Evolutionary conservation across 768 basidiomycete genomes (phyloP).

Genomic region (Xerocomus potaroensis): DNA sequence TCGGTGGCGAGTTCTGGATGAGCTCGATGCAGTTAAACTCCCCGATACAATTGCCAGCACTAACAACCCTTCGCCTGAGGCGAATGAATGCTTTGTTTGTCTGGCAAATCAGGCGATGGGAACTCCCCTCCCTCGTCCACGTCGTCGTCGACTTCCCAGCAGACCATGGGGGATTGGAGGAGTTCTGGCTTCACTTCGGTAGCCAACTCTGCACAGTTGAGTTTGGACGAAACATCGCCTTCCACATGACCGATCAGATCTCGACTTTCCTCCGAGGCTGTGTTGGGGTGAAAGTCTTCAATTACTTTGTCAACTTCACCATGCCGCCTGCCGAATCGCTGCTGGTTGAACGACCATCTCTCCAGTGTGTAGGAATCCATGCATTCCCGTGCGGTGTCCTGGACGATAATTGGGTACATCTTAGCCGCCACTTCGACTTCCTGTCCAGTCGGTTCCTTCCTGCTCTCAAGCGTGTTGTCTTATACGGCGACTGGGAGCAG

Average conservation of each 20-base stretch:
- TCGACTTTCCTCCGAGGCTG: constrained; percentile 44
- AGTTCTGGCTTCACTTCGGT: constrained; percentile 49
- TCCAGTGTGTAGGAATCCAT: constrained; percentile 50
- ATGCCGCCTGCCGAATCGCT: constrained; percentile 13
- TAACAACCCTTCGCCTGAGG: constrained; percentile 53
- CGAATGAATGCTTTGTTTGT: constrained; percentile 48
- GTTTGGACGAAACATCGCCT: constrained; percentile 54
- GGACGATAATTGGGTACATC: constrained; percentile 29
- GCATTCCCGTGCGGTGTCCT: constrained; percentile 43
- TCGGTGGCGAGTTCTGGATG: constrained; percentile 44
- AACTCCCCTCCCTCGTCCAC: constrained; percentile 48
- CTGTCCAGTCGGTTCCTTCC: constrained; percentile 42
- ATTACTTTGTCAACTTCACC: constrained; percentile 55
- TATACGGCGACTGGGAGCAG: constrained; percentile 53
- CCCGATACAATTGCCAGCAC: constrained; percentile 37
- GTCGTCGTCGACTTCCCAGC: constrained; percentile 49
- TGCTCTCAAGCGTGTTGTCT: constrained; percentile 39
- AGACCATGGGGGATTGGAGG: constrained; percentile 35
- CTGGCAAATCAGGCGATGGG: constrained; percentile 46
- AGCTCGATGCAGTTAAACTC: constrained; percentile 16
- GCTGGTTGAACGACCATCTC: constrained; percentile 26
- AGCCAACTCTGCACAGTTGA: constrained; percentile 50
- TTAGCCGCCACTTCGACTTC: constrained; percentile 42
- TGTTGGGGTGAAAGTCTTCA: constrained; percentile 44
- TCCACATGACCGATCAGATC: constrained; percentile 47